Conservation (phyloP, 1,139 yeast genomes). For the Kluyveromyces sp. region DNA sequence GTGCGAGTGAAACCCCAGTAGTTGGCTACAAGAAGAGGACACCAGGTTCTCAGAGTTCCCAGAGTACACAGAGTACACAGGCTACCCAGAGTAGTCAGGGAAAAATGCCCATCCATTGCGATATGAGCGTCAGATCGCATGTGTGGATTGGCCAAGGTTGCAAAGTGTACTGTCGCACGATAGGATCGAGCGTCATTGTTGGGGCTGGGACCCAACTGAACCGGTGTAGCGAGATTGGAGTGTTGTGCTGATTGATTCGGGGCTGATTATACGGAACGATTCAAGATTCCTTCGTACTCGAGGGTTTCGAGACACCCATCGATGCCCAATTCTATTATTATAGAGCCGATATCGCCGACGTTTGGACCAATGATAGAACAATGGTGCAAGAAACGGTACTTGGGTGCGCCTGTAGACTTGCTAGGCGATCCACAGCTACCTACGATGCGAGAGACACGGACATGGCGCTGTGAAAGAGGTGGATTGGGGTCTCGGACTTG, state of each 20-base stretch:
- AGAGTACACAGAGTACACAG: too few relatives aligned
- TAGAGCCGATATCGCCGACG: slow-evolving; percentile 5
- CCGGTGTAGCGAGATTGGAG: slow-evolving; percentile 48
- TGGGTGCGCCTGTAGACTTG: slow-evolving; percentile 3
- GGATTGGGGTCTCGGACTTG: too few relatives aligned
- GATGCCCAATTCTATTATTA: slow-evolving; percentile 32
- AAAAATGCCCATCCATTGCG: slow-evolving; percentile 20
- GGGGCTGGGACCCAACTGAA: slow-evolving; percentile 38
- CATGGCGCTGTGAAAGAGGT: background rate
- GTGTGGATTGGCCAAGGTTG: slow-evolving; percentile 44
- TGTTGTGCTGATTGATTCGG: slow-evolving; percentile 46
- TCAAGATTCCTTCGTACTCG: slow-evolving; percentile 56
- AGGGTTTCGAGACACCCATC: slow-evolving; percentile 35
- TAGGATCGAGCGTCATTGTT: slow-evolving; percentile 53
- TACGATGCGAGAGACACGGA: background rate
- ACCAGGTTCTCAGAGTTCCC: background rate
- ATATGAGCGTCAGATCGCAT: slow-evolving; percentile 49
- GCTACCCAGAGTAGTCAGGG: background rate
- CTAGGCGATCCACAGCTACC: background rate
- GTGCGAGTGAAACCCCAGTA: slow-evolving; percentile 24
- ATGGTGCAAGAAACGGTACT: slow-evolving; percentile 10
- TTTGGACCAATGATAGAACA: slow-evolving; percentile 8
- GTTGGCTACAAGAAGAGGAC: slow-evolving; percentile 8
- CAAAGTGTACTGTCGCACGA: slow-evolving; percentile 37
- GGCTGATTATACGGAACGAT: slow-evolving; percentile 43